Conservation (phyloP, 129 eudicot genomes). For the Mikania micrantha region DNA sequence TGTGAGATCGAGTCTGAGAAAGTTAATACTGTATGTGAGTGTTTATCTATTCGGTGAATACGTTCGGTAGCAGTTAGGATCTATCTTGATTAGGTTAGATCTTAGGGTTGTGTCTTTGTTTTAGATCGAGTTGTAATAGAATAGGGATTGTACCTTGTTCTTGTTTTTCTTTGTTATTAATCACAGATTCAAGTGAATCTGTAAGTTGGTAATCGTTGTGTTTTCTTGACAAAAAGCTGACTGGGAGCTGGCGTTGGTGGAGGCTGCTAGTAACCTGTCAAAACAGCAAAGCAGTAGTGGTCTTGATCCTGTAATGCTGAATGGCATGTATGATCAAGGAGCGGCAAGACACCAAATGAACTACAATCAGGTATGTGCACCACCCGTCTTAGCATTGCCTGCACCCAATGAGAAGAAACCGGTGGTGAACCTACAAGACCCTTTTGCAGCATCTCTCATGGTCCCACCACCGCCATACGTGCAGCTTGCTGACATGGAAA, state of each 20-base stretch:
- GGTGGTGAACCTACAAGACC: conserved; percentile 55
- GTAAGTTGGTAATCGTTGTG: too few relatives aligned
- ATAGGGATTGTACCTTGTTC: too few relatives aligned
- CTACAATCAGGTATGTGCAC: conserved; percentile 16
- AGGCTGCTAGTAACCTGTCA: conserved; percentile 43
- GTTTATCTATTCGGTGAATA: too few relatives aligned
- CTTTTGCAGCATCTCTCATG: conserved; percentile 62
- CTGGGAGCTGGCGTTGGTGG: conserved; percentile 74
- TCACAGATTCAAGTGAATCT: too few relatives aligned
- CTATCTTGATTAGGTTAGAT: too few relatives aligned
- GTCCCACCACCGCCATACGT: conserved; percentile 77
- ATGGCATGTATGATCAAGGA: conserved; percentile 70
- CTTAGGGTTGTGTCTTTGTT: too few relatives aligned
- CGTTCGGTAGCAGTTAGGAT: too few relatives aligned
- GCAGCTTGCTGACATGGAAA: conserved; percentile 76
- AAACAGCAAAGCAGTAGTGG: conserved; percentile 53
- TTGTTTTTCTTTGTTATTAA: too few relatives aligned
- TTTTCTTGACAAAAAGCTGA: too few relatives aligned
- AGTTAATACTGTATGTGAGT: too few relatives aligned
- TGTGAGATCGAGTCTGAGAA: too few relatives aligned
- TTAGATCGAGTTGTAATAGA: too few relatives aligned
- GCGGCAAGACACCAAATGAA: background rate
- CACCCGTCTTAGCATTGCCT: conserved; percentile 52
- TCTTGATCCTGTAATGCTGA: conserved; percentile 51
- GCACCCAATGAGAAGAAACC: conserved; percentile 50